phyloP scores from a whole-genome alignment of 768 basidiomycete genomes.

The Coprinellus aureogranulatus region DNA sequence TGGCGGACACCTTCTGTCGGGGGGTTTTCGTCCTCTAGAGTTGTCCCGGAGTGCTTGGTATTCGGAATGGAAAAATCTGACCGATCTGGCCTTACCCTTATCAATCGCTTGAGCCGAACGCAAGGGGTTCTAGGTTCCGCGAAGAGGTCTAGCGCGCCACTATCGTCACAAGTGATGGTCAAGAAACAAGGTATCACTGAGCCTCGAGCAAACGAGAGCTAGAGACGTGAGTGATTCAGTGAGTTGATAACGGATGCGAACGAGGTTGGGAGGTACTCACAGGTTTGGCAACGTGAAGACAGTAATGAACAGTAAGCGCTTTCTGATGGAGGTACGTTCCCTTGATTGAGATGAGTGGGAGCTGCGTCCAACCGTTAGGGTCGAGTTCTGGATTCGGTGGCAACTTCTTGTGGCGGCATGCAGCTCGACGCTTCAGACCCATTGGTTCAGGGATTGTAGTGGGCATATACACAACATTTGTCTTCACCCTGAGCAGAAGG shows the following conservation, averaged over 20 bases:
- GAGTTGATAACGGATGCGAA: not conserved
- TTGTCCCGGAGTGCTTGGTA: not conserved
- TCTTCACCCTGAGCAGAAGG: not conserved
- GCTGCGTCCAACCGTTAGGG: not conserved
- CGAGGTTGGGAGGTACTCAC: not conserved
- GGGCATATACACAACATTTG: not conserved
- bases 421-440: not conserved
- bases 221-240: not conserved
- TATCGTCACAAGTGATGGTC: not conserved
- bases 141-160: not conserved
- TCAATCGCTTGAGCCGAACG: not conserved
- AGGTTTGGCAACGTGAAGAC: not conserved
- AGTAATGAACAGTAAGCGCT: not conserved
- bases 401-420: not conserved
- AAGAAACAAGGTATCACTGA: conserved; percentile 2
- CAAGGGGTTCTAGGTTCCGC: not conserved
- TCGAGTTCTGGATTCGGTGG: not conserved
- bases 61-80: not conserved
- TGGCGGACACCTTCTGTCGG: no score
- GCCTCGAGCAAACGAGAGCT: not conserved
- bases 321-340: not conserved
- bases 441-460: not conserved
- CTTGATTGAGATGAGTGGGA: not conserved
- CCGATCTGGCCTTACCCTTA: no score
- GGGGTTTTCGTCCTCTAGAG: no score